These are phyloP conservation scores for Botrytis fragariae DNA, from an alignment of 2,329 filamentous ascomycete species.

Conservation along the genomic window DNA sequence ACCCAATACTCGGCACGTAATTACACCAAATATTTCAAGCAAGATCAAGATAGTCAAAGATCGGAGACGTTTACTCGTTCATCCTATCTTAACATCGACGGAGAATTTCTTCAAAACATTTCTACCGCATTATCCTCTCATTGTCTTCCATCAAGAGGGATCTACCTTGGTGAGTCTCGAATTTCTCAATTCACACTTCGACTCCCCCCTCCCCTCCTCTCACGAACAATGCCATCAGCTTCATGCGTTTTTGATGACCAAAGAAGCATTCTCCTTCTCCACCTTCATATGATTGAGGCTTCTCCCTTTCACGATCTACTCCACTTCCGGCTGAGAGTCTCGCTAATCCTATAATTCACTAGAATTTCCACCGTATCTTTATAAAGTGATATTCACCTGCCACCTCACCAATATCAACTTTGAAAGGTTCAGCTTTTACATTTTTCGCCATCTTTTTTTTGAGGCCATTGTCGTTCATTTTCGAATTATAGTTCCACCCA, in stretches of 20 bases:
- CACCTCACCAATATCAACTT: slow-evolving; percentile 26
- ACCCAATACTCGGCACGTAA: slow-evolving; percentile 30
- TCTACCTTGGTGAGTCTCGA: slow-evolving; percentile 23
- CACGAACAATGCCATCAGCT: slow-evolving; percentile 22
- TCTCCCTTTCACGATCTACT: slow-evolving; percentile 11
- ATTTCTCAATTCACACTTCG: not conserved
- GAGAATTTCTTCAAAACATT: slow-evolving; percentile 21
- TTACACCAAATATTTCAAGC: slow-evolving; percentile 23
- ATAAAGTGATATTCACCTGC: slow-evolving; percentile 25
- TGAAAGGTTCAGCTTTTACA: slow-evolving; percentile 20
- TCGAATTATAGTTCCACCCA: slow-evolving; percentile 29
- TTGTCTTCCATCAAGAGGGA: slow-evolving; percentile 27
- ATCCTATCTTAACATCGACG: slow-evolving; percentile 34
- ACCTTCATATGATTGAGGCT: slow-evolving; percentile 1
- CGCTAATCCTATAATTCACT: slow-evolving; percentile 18
- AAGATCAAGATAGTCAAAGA: slow-evolving; percentile 27
- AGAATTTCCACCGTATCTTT: slow-evolving; percentile 12
- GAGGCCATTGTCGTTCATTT: slow-evolving; percentile 38
- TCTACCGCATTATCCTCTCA: slow-evolving; percentile 1
- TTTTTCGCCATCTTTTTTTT: slow-evolving; percentile 25
- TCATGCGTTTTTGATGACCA: slow-evolving; percentile 2
- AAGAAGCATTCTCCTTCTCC: slow-evolving; percentile 26
- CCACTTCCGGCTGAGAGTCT: slow-evolving; percentile 5
- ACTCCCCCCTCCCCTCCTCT: slow-evolving; percentile 19
- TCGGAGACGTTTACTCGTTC: slow-evolving; percentile 42